Conservation (phyloP, 768 basidiomycete genomes). For the Leccinum uliginosum region DNA sequence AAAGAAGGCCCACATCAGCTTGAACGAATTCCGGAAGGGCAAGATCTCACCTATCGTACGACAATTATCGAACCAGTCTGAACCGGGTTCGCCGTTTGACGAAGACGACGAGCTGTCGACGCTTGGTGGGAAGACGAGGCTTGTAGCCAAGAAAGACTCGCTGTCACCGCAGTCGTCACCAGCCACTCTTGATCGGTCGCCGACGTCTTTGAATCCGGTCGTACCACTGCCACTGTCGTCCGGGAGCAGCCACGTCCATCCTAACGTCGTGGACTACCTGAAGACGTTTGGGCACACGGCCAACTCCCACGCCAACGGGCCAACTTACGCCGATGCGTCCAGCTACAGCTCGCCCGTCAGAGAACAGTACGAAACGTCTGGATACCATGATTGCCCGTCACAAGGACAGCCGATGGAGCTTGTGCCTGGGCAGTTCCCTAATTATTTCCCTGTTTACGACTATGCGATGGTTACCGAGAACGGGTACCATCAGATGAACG, state of each 20-base stretch:
- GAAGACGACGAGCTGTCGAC: constrained; percentile 62
- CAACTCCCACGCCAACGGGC: constrained; percentile 16
- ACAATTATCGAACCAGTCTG: constrained; percentile 32
- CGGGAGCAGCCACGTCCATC: constrained; percentile 49
- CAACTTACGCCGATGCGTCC: constrained; percentile 24
- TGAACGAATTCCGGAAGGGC: constrained; percentile 61
- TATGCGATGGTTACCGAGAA: constrained; percentile 42
- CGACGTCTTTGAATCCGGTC: constrained; percentile 65
- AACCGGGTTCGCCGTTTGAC: constrained; percentile 41
- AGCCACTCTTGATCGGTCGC: constrained; percentile 53
- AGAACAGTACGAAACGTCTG: constrained; percentile 23
- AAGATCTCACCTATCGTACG: constrained; percentile 42
- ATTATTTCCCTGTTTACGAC: constrained; percentile 75
- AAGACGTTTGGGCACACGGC: constrained; percentile 47
- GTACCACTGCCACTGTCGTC: constrained; percentile 64
- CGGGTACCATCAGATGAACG: constrained; percentile 37
- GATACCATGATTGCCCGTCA: constrained; percentile 17
- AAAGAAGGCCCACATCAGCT: constrained; percentile 59
- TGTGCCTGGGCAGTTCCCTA: constrained; percentile 45
- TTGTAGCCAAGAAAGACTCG: constrained; percentile 59
- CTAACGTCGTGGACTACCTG: constrained; percentile 65
- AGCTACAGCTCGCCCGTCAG: constrained; percentile 24
- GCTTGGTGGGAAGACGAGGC: constrained; percentile 62
- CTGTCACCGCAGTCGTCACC: constrained; percentile 45
- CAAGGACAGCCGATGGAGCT: constrained; percentile 31